phyloP scores from a whole-genome alignment of 371 early-diverging fungal genomes.

The Mortierella sp. region DNA sequence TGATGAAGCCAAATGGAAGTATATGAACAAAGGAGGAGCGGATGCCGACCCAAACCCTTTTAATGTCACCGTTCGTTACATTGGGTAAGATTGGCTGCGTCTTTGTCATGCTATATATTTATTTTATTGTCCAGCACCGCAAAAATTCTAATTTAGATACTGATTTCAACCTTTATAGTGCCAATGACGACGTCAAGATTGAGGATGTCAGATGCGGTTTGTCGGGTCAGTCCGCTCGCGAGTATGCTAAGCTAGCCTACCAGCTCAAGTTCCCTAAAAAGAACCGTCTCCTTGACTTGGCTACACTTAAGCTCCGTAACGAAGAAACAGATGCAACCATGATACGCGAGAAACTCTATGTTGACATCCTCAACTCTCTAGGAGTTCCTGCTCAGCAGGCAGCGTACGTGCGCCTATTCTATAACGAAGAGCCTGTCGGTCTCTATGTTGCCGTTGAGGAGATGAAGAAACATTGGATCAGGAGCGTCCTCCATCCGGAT shows the following conservation, averaged over 20 bases:
- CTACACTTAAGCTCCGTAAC: slow-evolving; percentile 47
- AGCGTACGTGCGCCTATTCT: slow-evolving; percentile 55
- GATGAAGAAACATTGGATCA: slow-evolving; percentile 53
- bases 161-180: slow-evolving; percentile 9
- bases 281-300: slow-evolving; percentile 35
- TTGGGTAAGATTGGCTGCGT: slow-evolving; percentile 27
- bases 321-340: slow-evolving; percentile 61
- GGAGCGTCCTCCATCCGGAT: slow-evolving; percentile 37
- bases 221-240: slow-evolving; percentile 43
- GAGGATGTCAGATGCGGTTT: slow-evolving; percentile 23
- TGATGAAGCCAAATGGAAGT: slow-evolving; percentile 13
- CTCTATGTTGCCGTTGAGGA: slow-evolving; percentile 48
- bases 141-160: no score
- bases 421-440: slow-evolving; percentile 38
- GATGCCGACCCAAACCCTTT: slow-evolving; percentile 24
- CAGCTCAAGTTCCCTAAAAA: slow-evolving; percentile 47
- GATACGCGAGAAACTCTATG: slow-evolving; percentile 66
- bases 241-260: slow-evolving; percentile 43
- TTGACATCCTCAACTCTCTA: slow-evolving; percentile 61
- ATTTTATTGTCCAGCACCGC: no score
- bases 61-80: slow-evolving; percentile 37
- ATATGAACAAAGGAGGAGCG: slow-evolving; percentile 32
- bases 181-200: slow-evolving; percentile 39
- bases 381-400: slow-evolving; percentile 61
- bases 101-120: not conserved